These are phyloP conservation scores for Scedosporium boydii DNA, from an alignment of 2,329 filamentous ascomycete species.

Conservation along the genomic window DNA sequence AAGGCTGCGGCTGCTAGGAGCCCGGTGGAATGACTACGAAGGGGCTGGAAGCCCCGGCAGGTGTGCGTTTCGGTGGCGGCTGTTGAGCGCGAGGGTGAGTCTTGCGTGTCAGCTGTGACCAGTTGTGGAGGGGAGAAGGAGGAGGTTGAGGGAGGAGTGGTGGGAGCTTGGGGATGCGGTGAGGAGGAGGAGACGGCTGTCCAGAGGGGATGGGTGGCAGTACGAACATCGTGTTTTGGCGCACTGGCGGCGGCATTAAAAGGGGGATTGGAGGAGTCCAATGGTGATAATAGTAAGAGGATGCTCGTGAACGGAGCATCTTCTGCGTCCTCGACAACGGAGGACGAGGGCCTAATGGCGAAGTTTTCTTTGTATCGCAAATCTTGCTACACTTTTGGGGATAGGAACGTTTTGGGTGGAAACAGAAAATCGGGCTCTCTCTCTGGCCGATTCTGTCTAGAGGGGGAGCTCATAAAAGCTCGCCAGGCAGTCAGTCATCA, in stretches of 20 bases:
- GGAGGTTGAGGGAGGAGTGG: background rate
- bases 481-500: constrained; percentile 2
- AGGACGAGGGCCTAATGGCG: background rate
- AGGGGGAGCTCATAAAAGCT: background rate
- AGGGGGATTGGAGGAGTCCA: background rate
- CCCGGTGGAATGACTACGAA: constrained; percentile 12
- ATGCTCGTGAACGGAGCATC: background rate
- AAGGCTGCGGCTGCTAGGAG: constrained; percentile 6
- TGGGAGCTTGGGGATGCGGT: background rate
- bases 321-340: background rate
- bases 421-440: background rate
- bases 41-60: constrained; percentile 12
- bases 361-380: background rate
- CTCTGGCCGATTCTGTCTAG: background rate
- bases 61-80: background rate
- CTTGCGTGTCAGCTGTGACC: background rate
- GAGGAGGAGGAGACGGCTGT: background rate
- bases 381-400: background rate
- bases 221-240: no score
- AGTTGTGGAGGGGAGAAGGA: background rate
- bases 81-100: background rate
- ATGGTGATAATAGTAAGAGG: background rate
- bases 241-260: no score
- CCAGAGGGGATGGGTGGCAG: background rate
- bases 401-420: background rate